These are phyloP conservation scores for Dacryopinax spathularia DNA, from an alignment of 768 basidiomycete species.

Conservation along the genomic window DNA sequence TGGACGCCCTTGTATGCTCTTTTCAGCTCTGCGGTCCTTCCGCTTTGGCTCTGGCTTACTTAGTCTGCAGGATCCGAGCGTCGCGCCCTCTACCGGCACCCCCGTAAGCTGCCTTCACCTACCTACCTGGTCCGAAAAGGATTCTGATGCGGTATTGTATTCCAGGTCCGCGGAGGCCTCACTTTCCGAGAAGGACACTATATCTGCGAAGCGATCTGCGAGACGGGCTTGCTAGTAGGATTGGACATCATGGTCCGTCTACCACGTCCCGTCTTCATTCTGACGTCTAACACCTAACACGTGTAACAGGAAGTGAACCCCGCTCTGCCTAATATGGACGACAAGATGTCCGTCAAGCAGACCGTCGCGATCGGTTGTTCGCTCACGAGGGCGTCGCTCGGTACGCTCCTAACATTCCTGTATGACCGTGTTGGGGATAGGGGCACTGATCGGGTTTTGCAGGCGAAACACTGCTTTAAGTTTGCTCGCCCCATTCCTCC, in stretches of 20 bases:
- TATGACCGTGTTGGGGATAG: not conserved
- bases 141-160: slow-evolving; percentile 9
- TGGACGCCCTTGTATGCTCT: slow-evolving; percentile 49
- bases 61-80: slow-evolving; percentile 53
- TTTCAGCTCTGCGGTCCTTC: no score
- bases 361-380: slow-evolving; percentile 87
- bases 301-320: slow-evolving; percentile 80
- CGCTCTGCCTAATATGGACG: slow-evolving; percentile 42
- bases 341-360: slow-evolving; percentile 58
- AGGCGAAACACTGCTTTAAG: slow-evolving; percentile 20
- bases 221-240: slow-evolving; percentile 83
- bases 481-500: not conserved
- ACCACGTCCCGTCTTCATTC: no score
- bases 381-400: slow-evolving; percentile 65
- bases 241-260: slow-evolving; percentile 82
- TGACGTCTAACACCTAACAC: no score
- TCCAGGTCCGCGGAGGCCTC: slow-evolving; percentile 77
- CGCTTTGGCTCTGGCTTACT: not conserved
- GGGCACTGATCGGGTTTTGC: not conserved
- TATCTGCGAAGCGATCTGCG: slow-evolving; percentile 82
- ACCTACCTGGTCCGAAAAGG: not conserved
- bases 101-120: slow-evolving; percentile 38
- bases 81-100: slow-evolving; percentile 92
- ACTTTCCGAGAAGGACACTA: slow-evolving; percentile 98
- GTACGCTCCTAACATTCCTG: slow-evolving; percentile 29